Evolutionary conservation across 2,329 filamentous ascomycete species (phyloP).

Genomic region (Sarocladiaceae sp.): DNA sequence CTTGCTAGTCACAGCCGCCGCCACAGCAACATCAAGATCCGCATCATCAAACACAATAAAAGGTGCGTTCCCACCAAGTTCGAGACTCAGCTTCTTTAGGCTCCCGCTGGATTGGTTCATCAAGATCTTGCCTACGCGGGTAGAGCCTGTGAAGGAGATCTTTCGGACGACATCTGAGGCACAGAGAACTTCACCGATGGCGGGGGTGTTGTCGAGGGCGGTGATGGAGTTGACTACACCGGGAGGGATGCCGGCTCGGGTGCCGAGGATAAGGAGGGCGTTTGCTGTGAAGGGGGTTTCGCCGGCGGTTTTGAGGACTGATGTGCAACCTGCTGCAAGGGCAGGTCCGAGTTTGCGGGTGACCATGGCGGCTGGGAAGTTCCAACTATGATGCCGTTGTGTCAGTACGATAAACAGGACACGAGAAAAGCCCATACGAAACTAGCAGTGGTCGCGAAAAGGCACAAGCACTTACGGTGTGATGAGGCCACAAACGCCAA

Average conservation of each 20-base stretch:
- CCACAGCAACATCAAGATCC: constrained; percentile 65
- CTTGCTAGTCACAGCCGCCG: constrained; percentile 62
- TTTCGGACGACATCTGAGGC: constrained; percentile 62
- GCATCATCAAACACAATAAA: constrained; percentile 77
- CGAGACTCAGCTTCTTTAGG: constrained; percentile 63
- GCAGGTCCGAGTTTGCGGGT: constrained; percentile 42
- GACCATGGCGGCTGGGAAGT: constrained; percentile 57
- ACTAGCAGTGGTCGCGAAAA: background rate
- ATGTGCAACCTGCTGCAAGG: constrained; percentile 69
- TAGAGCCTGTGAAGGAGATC: constrained; percentile 69
- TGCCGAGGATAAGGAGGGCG: constrained; percentile 61
- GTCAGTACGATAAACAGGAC: too few relatives aligned
- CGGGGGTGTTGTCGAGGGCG: constrained; percentile 59
- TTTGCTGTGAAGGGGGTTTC: constrained; percentile 71
- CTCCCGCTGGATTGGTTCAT: constrained; percentile 70
- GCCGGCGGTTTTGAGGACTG: constrained; percentile 65
- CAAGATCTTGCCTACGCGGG: constrained; percentile 44
- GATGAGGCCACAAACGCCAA: constrained; percentile 12
- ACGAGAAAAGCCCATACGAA: too few relatives aligned
- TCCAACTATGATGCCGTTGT: constrained; percentile 47
- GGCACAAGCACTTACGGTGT: constrained; percentile 16
- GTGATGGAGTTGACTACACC: constrained; percentile 53
- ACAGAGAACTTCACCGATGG: constrained; percentile 61
- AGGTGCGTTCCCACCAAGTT: constrained; percentile 64
- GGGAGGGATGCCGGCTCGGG: constrained; percentile 64